Evolutionary conservation across 1,284 basidiomycete species (phyloP), one percentile per base, ranked within the genome.

Genomic region (Sporisorium graminicola): DNA sequence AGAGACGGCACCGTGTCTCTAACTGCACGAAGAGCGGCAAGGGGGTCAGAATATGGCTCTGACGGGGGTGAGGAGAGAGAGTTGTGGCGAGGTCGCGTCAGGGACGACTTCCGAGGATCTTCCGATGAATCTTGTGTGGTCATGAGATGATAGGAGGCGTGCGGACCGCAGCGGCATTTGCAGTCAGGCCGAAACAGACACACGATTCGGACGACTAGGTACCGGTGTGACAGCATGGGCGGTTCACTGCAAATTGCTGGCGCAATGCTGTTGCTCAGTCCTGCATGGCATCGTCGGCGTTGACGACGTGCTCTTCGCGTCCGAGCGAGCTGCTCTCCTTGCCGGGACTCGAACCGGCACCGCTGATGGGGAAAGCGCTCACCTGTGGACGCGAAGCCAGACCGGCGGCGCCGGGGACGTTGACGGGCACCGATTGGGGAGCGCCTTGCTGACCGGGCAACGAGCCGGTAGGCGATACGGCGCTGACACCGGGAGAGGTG

Each of bases 341-440:
- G 35, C 69, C 68, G 5, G 80, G 78, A 27, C 71, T 75, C 24
- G 62, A 67, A 29, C 72, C 65, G 26, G 65, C 65, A 42, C 62
- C 68, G 52, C 69, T 76, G 67, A 68, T 78, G 44, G 77, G 74
- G 74, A 79, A 76, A 14, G 75, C 69, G 60, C 78, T 74, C 20
- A 80, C 79, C 42, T 80, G 77, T 6, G 78, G 76, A 20, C 64
- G 65, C 22, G 92, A 87, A 0, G 91, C 90, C n/a, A 90, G 90
- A 24, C 90, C 87, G 5, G 91, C 91, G 60, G 88, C 35, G 6
- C 89, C 86, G 5, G 87, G 86, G 0, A 89, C 90, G 22, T 91
- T 90, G 86, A 47, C 92, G 88, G 72, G 97, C 92, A 42, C 90
- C 89, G 54, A 98, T 86, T 1, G 91, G 88, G 3, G 94, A 88